Base-by-base conservation (phyloP, 306 rosid genomes). In the Boehmeria nivea region DNA sequence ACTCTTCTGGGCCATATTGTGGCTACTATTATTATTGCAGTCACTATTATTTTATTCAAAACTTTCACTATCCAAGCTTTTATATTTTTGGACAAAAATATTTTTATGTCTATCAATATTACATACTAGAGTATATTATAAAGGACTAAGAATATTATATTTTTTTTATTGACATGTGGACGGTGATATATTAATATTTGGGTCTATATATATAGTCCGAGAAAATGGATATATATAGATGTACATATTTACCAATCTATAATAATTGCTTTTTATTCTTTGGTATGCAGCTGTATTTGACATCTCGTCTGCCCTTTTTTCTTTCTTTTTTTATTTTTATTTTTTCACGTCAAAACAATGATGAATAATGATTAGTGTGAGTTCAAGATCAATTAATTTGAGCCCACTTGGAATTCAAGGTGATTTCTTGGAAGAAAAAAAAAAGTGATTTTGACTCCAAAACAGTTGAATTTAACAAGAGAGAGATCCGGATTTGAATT, bases 251-350 rank as follows among this genome's bases (percentile, higher is more conserved):
- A 53, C 43, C 21, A 4, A 8, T 33, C 40, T 53, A 26, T 52
- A 16, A 53, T 33, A 53, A 53, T 28, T 28, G n/a, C n/a, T 21
- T 33, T 13, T 53, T 33, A 17, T 53, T 52, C 23, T 33, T 53
- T 53, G 43, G 43, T 28, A 33, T 12, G 42, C 43, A 34, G 59
- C 59, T 53, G 59, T 25, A 18, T 53, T 53, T 53, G 43, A n/a
- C 3, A 34, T 19, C 37, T 4, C n/a, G n/a, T n/a, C n/a, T n/a
- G n/a, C n/a, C n/a, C n/a, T n/a, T n/a, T 6, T 10, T 6, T 9
- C 14, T 12, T 0, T 31, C 11, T 33, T n/a, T 28, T 0, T 51
- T 11, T 53, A 2, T 16, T 20, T 36, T 54, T 6, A 2, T 11
- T 31, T 12, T 20, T 38, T 8, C 6, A 10, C 27, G 9, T 26